A percentile compares a stretch with the other conserved stretches of the same genome.
Conservation (phyloP, 2,329 filamentous ascomycete species). For the Cladosporium sphaerospermum region DNA sequence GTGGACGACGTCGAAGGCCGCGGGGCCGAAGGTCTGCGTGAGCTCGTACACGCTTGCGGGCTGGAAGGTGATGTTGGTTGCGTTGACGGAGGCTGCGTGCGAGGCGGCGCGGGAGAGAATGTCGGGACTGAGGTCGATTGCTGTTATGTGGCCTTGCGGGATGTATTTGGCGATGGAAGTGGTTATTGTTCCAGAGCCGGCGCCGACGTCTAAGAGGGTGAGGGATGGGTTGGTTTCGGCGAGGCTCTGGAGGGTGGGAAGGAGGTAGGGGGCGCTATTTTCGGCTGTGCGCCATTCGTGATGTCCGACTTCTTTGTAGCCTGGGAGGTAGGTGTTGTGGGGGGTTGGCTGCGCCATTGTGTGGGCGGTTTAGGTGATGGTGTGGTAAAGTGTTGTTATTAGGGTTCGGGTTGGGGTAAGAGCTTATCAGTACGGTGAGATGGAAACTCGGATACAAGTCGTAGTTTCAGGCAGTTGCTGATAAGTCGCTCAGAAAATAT, state of each 20-base stretch:
- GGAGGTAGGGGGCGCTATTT: slow-evolving; percentile 34
- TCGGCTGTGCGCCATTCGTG: slow-evolving; percentile 41
- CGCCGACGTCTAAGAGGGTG: slow-evolving; percentile 42
- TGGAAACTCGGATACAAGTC: no score
- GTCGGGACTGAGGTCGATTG: slow-evolving; percentile 39
- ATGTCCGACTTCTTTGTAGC: slow-evolving; percentile 37
- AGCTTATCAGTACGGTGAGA: no score
- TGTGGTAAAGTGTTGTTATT: background rate
- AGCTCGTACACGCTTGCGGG: slow-evolving; percentile 30
- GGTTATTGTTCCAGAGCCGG: slow-evolving; percentile 45
- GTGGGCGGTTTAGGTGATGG: background rate
- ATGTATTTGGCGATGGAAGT: slow-evolving; percentile 38
- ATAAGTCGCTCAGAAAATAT: no score
- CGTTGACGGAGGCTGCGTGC: slow-evolving; percentile 31
- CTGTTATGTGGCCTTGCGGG: slow-evolving; percentile 40
- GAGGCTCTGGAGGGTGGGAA: slow-evolving; percentile 24
- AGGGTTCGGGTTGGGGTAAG: no score
- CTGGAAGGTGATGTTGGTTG: slow-evolving; percentile 36
- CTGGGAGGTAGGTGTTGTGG: slow-evolving; percentile 32
- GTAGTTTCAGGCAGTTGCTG: no score
- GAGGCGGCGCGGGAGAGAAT: slow-evolving; percentile 37
- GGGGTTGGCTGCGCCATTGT: background rate
- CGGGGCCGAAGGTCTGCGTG: slow-evolving; percentile 35
- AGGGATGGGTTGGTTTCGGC: slow-evolving; percentile 21
- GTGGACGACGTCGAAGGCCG: slow-evolving; percentile 54